These are phyloP conservation scores for Colletotrichum somersetense DNA, from an alignment of 2,329 filamentous ascomycete species.

Conservation along the genomic window DNA sequence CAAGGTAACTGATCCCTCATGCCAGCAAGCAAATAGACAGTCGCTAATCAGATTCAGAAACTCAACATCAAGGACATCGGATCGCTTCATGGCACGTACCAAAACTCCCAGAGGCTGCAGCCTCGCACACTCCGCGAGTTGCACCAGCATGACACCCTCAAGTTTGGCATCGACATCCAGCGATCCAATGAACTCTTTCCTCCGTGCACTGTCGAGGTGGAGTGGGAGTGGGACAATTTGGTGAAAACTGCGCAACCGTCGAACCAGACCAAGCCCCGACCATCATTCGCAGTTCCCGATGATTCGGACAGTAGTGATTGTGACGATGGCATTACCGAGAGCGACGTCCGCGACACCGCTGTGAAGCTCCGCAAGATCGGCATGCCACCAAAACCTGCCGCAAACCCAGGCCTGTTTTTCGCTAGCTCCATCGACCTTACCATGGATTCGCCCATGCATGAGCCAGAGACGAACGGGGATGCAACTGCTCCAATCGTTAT, in stretches of 20 bases:
- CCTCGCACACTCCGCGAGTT: constrained; percentile 43
- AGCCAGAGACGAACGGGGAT: neutral
- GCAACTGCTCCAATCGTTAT: constrained; percentile 1
- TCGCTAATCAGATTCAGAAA: constrained; percentile 50
- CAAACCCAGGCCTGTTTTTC: neutral
- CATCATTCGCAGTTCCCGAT: constrained; percentile 57
- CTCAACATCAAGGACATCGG: constrained; percentile 60
- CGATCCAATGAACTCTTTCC: constrained; percentile 52
- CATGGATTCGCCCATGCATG: constrained; percentile 10
- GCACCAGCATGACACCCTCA: constrained; percentile 49
- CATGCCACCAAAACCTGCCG: neutral
- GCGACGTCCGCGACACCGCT: constrained; percentile 33
- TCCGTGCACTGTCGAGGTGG: constrained; percentile 54
- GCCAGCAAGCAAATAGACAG: neutral
- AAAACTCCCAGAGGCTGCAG: constrained; percentile 52
- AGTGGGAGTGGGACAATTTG: constrained; percentile 47
- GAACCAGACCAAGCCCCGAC: neutral
- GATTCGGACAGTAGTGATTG: constrained; percentile 53
- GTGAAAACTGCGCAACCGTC: neutral
- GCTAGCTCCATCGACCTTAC: constrained; percentile 30
- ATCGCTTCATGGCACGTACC: constrained; percentile 67
- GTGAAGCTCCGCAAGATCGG: constrained; percentile 22
- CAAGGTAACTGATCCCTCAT: constrained; percentile 55
- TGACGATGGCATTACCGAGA: constrained; percentile 46
- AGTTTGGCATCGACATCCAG: constrained; percentile 54